phyloP scores from a whole-genome alignment of 78 protist species.

The Reticulomyxa filosa region DNA sequence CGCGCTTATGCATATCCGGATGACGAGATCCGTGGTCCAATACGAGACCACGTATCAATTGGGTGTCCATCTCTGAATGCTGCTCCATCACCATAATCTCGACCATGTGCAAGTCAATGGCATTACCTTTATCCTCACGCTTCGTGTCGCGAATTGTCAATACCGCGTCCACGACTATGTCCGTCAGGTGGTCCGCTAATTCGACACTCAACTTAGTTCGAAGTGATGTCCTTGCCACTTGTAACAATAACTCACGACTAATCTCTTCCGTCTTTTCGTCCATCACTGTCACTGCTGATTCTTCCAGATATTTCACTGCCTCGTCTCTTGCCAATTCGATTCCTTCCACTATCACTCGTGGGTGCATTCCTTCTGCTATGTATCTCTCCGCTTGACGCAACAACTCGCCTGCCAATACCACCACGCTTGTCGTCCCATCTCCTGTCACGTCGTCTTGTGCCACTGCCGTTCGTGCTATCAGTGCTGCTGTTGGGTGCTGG shows the following conservation, averaged over 20 bases:
- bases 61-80: slow-evolving; percentile 15
- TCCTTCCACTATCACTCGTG: slow-evolving; percentile 88
- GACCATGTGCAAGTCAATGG: slow-evolving; percentile 94
- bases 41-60: slow-evolving; percentile 54
- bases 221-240: slow-evolving; percentile 74
- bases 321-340: slow-evolving; percentile 64
- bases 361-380: slow-evolving; percentile 90
- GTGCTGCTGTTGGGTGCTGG: slow-evolving; percentile 93
- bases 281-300: no score
- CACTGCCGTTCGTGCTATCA: slow-evolving; percentile 96
- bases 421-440: slow-evolving; percentile 95
- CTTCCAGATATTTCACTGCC: slow-evolving; percentile 40
- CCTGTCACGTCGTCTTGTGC: slow-evolving; percentile 98
- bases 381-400: slow-evolving; percentile 68
- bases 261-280: neutral
- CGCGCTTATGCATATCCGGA: slow-evolving; percentile 84
- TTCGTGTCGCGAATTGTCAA: slow-evolving; percentile 36
- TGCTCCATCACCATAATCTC: slow-evolving; percentile 94
- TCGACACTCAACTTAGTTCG: slow-evolving; percentile 60
- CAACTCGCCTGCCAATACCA: slow-evolving; percentile 88
- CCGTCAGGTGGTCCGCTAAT: slow-evolving; percentile 64
- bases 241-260: slow-evolving; percentile 33
- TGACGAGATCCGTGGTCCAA: slow-evolving; percentile 98
- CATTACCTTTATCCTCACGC: no score
- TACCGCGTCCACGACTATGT: slow-evolving; percentile 72